Evolutionary conservation across 1,284 basidiomycete species (phyloP).

Genomic region (Xanthoconium separans): DNA sequence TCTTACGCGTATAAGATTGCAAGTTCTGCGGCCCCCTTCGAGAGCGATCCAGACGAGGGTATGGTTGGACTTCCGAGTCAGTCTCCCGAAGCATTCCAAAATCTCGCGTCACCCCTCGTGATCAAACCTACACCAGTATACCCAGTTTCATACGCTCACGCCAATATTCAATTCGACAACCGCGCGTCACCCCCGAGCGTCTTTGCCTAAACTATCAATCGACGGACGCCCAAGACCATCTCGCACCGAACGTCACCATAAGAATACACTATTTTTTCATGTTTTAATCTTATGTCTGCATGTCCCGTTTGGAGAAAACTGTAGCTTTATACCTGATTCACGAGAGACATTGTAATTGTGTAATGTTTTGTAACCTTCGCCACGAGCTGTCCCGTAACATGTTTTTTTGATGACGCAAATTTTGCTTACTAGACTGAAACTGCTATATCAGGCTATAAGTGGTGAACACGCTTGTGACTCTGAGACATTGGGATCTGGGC

Average conservation of each 20-base stretch:
- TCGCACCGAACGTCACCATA: background rate
- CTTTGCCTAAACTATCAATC: slow-evolving; percentile 9
- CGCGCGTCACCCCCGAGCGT: background rate
- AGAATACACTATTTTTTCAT: slow-evolving; percentile 11
- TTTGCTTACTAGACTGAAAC: no score
- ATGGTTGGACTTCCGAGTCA: background rate
- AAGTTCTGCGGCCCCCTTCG: background rate
- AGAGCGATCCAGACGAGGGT: slow-evolving; percentile 1
- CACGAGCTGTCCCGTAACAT: background rate
- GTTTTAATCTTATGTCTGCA: slow-evolving; percentile 9
- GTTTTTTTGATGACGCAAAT: no score
- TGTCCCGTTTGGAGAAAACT: slow-evolving; percentile 13
- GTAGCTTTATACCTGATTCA: slow-evolving; percentile 14
- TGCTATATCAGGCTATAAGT: no score
- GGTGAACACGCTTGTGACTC: no score
- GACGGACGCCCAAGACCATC: background rate
- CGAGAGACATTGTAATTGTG: slow-evolving; percentile 3
- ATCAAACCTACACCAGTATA: slow-evolving; percentile 31
- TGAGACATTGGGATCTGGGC: no score
- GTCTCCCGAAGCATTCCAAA: slow-evolving; percentile 10
- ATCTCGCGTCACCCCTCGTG: slow-evolving; percentile 18
- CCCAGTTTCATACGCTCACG: slow-evolving; percentile 27
- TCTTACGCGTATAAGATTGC: slow-evolving; percentile 4
- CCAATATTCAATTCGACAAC: slow-evolving; percentile 7
- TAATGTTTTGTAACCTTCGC: slow-evolving; percentile 9